Evolutionary conservation across 495 filamentous ascomycete species (phyloP).

Genomic region (Lasiosphaeria miniovina): DNA sequence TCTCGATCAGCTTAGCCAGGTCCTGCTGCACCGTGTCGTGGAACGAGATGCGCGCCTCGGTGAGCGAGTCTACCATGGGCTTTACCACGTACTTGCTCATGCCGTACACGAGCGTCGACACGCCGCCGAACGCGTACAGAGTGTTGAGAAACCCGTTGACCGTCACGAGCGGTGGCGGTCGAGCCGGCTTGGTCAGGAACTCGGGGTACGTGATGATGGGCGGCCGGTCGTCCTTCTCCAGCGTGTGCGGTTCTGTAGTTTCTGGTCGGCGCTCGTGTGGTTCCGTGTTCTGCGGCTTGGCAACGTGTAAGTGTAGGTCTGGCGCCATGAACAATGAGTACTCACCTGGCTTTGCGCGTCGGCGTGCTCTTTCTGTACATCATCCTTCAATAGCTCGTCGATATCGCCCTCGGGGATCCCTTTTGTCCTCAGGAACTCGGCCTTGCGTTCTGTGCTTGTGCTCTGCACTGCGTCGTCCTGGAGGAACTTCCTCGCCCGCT

Average conservation of each 20-base stretch:
- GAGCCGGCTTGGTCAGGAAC: constrained; percentile 70
- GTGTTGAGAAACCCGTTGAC: constrained; percentile 70
- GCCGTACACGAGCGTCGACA: constrained; percentile 74
- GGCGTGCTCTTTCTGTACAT: constrained; percentile 27
- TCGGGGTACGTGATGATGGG: constrained; percentile 99
- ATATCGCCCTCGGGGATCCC: constrained; percentile 68
- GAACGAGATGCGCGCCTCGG: constrained; percentile 78
- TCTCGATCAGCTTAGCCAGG: constrained; percentile 66
- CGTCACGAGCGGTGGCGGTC: constrained; percentile 69
- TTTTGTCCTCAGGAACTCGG: constrained; percentile 76
- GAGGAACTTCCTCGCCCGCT: constrained; percentile 77
- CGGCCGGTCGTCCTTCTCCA: constrained; percentile 49
- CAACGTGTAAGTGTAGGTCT: constrained; percentile 8
- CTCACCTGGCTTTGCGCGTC: constrained; percentile 21
- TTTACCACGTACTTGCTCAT: constrained; percentile 74
- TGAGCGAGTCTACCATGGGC: constrained; percentile 77
- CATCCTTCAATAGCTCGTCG: constrained; percentile 57
- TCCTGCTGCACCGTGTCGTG: constrained; percentile 61
- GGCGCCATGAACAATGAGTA: not conserved
- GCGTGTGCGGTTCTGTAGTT: constrained; percentile 4
- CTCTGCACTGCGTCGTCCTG: constrained; percentile 70
- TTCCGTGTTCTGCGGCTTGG: constrained; percentile 5
- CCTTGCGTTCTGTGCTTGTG: constrained; percentile 68
- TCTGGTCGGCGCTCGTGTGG: constrained; percentile 4
- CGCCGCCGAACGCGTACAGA: constrained; percentile 68